Evolutionary conservation across 2,329 filamentous ascomycete genomes (phyloP), one percentile per base, ranked within the genome.

Genomic region (Penicillium decumbens): DNA sequence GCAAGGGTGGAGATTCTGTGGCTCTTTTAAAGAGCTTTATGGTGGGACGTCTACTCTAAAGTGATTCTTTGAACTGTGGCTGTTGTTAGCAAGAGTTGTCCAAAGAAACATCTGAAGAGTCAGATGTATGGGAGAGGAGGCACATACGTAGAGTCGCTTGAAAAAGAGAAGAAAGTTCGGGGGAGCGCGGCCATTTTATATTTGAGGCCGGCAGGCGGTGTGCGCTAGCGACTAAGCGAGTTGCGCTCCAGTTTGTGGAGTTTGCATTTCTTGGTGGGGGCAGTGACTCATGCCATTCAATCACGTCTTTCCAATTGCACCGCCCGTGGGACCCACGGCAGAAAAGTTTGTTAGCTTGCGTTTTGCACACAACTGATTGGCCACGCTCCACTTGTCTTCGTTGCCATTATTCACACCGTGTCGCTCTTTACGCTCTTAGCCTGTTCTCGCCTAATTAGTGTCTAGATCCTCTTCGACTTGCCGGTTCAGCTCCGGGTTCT

Each of bases 21-120:
- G 88, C 90, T 95, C 80, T 80, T 87, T 81, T 90, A 81, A 83
- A 83, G 82, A 92, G 86, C 84, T 89, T 86, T 93, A 88, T 89
- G 84, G 80, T 80, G 81, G 87, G 67, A 90, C 84, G 84, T 88
- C 80, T 85, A 91, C 89, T 95, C 90, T 91, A 95, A 95, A 95
- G 88, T 89, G 88, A 92, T 92, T 91, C 88, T 89, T 74, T 75
- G 72, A 74, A 75, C 71, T 74, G 65, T 66, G 46, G 13, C 12
- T 49, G 46, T 37, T 37, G 53, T 65, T 58, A 58, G 58, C 52
- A 54, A 49, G 9, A 30, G 41, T 51, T 45, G 41, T 51, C 56
- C 18, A 51, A 53, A 50, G 56, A 44, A 57, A 46, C 50, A 52
- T 35, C 25, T 37, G 41, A 9, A 37, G 38, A 35, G 25, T 13